Conservation (phyloP, 2,329 filamentous ascomycete species). For the Didymella segeticola region DNA sequence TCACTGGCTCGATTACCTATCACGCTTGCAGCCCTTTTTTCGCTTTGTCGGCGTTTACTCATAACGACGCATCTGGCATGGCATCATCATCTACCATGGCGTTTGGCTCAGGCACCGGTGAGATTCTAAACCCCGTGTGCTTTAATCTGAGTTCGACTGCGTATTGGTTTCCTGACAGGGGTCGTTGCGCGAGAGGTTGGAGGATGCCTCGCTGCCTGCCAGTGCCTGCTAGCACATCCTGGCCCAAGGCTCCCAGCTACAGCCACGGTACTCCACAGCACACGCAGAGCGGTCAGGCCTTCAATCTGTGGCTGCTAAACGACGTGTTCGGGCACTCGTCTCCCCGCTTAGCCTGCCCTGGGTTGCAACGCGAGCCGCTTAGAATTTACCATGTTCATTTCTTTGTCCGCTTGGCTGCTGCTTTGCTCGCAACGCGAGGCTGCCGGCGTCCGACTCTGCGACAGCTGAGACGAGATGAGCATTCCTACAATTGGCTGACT, state of each 20-base stretch:
- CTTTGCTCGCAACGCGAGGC: conserved; percentile 7
- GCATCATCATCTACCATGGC: conserved; percentile 21
- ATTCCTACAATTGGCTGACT: conserved; percentile 5
- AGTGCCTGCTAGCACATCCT: conserved; percentile 32
- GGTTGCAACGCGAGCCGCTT: conserved; percentile 8
- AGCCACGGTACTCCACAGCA: conserved; percentile 30
- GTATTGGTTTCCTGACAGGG: conserved; percentile 2
- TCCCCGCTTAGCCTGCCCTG: conserved; percentile 22
- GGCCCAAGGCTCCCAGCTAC: conserved; percentile 30
- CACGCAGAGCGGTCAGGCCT: conserved; percentile 36
- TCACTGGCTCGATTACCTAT: conserved; percentile 24
- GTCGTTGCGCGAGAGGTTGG: conserved; percentile 8
- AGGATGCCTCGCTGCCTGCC: conserved; percentile 30
- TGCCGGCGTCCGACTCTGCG: conserved; percentile 15
- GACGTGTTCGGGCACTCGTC: conserved; percentile 22
- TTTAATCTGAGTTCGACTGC: conserved; percentile 4
- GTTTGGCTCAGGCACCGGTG: conserved; percentile 14
- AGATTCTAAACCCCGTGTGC: neutral
- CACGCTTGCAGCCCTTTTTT: conserved; percentile 16
- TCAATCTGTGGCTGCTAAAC: conserved; percentile 33
- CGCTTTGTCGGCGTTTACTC: conserved; percentile 26
- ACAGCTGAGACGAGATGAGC: conserved; percentile 16
- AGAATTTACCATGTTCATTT: conserved; percentile 11
- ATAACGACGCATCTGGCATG: conserved; percentile 20
- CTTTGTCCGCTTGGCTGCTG: conserved; percentile 7